phyloP scores from a whole-genome alignment of 805 yeast genomes.

The Metschnikowia matae region DNA sequence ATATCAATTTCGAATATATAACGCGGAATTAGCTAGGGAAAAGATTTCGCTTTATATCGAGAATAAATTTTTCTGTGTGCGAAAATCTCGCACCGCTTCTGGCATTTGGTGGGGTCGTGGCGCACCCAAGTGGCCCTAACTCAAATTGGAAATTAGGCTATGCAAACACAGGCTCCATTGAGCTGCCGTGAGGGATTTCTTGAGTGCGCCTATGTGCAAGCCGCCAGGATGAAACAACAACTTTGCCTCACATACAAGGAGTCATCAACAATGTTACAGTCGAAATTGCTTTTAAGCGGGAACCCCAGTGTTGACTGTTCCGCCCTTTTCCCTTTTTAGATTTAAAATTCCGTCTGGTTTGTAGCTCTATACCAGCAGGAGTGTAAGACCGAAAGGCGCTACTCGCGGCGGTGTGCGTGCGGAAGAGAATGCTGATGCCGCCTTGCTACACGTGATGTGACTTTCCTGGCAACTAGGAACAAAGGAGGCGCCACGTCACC shows the following conservation, averaged over 20 bases:
- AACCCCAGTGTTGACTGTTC: no score
- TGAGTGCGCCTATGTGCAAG: neutral
- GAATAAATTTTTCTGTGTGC: slow-evolving; percentile 1
- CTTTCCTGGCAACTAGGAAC: neutral
- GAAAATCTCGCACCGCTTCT: slow-evolving; percentile 1
- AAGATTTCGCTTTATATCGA: slow-evolving; percentile 5
- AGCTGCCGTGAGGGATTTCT: slow-evolving; percentile 2
- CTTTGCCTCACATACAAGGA: no score
- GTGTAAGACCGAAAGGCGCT: neutral
- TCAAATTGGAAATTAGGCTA: neutral
- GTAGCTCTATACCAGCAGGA: neutral
- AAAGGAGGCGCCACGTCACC: neutral
- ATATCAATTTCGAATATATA: neutral
- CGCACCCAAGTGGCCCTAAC: neutral
- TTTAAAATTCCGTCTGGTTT: neutral
- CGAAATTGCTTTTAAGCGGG: no score
- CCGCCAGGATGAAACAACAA: neutral
- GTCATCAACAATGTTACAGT: no score
- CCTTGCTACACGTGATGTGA: neutral
- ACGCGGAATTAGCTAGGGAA: neutral
- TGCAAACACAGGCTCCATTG: neutral
- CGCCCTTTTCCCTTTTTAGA: no score
- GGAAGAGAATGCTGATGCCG: neutral
- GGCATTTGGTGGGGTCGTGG: slow-evolving; percentile 2
- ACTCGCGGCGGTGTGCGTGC: neutral